Evolutionary conservation across 495 filamentous ascomycete species (phyloP).

Genomic region (Daldinia vernicosa): DNA sequence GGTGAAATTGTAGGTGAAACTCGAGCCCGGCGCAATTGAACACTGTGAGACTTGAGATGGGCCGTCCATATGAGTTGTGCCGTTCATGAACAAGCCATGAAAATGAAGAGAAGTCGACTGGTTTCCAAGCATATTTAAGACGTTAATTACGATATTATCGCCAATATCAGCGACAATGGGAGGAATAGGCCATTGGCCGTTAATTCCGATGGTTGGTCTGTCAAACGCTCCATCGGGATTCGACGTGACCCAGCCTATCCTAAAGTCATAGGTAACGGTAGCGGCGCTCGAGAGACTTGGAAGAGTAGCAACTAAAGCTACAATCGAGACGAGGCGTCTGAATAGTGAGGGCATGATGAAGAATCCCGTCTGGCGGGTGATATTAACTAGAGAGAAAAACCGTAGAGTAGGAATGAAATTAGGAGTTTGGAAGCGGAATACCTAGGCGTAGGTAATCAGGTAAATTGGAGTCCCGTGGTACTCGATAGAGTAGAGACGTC

Average conservation of each 20-base stretch:
- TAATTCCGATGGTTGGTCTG: conserved; percentile 80
- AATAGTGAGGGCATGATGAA: conserved; percentile 24
- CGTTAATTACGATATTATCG: conserved; percentile 75
- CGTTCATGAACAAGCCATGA: conserved; percentile 79
- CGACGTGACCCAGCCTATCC: conserved; percentile 79
- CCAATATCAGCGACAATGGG: conserved; percentile 73
- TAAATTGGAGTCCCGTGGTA: neutral
- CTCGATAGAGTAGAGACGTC: neutral
- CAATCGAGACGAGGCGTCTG: conserved; percentile 26
- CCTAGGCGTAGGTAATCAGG: conserved; percentile 8
- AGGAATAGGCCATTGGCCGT: conserved; percentile 80
- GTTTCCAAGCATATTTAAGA: conserved; percentile 76
- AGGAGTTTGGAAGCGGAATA: conserved; percentile 1
- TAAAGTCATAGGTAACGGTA: conserved; percentile 79
- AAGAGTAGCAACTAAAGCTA: conserved; percentile 49
- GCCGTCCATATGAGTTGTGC: conserved; percentile 78
- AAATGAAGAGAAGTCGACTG: conserved; percentile 77
- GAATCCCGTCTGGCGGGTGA: conserved; percentile 9
- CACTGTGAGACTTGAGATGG: conserved; percentile 74
- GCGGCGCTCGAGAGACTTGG: conserved; percentile 55
- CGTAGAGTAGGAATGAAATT: neutral
- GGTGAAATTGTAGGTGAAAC: conserved; percentile 80
- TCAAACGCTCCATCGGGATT: conserved; percentile 79
- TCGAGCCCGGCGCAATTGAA: conserved; percentile 67
- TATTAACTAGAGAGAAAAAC: neutral